Percentiles rank a stretch among this genome's conserved stretches.
These are phyloP conservation scores for Talaromyces sp. DNA, from an alignment of 2,329 filamentous ascomycete genomes.

Conservation along the genomic window DNA sequence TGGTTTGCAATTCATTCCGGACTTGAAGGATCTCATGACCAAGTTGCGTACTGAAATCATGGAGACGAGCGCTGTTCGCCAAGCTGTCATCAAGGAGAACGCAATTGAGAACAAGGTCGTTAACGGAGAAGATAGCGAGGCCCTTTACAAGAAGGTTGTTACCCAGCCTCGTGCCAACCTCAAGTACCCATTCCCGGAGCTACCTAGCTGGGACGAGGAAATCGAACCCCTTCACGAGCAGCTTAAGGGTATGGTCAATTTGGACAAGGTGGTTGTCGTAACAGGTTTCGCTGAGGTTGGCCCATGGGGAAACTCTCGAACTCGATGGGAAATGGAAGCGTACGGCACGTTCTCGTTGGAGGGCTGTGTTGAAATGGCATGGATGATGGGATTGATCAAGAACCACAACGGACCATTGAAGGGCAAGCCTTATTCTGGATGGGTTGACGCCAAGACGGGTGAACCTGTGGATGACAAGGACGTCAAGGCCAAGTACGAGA, in stretches of 20 bases:
- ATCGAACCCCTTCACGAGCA: constrained; percentile 80
- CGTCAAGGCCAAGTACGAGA: constrained; percentile 95
- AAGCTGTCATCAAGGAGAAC: constrained; percentile 91
- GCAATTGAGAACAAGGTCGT: constrained; percentile 95
- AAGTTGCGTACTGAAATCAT: constrained; percentile 89
- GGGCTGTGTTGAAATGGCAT: constrained; percentile 98
- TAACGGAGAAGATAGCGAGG: constrained; percentile 88
- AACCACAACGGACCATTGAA: constrained; percentile 96
- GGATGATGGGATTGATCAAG: constrained; percentile 99
- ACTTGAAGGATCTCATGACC: constrained; percentile 91
- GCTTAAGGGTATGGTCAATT: constrained; percentile 96
- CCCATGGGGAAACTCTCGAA: constrained; percentile 97
- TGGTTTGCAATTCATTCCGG: constrained; percentile 93
- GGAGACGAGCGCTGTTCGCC: constrained; percentile 88
- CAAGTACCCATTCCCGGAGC: constrained; percentile 88
- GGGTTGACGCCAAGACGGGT: constrained; percentile 88
- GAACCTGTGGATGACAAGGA: constrained; percentile 98
- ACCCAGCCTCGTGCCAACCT: constrained; percentile 94
- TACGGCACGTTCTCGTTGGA: constrained; percentile 95
- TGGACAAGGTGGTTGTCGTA: constrained; percentile 96
- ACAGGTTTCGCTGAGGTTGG: constrained; percentile 89
- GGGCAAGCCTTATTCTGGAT: constrained; percentile 92
- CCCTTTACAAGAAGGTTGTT: constrained; percentile 88
- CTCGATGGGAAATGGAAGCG: constrained; percentile 99
- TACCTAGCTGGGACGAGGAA: constrained; percentile 88